These are phyloP conservation scores for Phytophthora chlamydospora DNA, from an alignment of 352 stramenopile species.

Conservation along the genomic window DNA sequence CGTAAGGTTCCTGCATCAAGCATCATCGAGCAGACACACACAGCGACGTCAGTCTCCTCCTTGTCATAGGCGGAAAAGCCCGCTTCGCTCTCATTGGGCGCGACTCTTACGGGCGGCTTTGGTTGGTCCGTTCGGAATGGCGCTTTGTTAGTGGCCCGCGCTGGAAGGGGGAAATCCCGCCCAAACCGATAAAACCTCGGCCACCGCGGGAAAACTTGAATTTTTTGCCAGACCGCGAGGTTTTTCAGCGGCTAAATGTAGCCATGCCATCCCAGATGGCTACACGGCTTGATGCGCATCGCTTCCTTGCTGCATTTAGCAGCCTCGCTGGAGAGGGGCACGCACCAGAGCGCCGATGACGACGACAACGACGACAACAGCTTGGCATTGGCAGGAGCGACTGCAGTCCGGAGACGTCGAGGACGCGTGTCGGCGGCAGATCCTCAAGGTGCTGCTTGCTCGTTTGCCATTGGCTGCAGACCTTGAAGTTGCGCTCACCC, in stretches of 20 bases:
- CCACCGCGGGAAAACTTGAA: too few relatives aligned
- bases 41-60: slow-evolving; percentile 29
- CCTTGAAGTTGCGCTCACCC: slow-evolving; percentile 13
- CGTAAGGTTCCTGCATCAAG: background rate
- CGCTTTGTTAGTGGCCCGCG: slow-evolving; percentile 9
- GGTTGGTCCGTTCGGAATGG: slow-evolving; percentile 36
- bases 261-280: too few relatives aligned
- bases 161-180: slow-evolving; percentile 16
- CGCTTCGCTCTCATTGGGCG: slow-evolving; percentile 74
- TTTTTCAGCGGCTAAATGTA: background rate
- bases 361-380: background rate
- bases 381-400: slow-evolving; percentile 79
- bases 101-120: slow-evolving; percentile 32
- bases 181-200: slow-evolving; percentile 2
- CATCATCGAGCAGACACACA: slow-evolving; percentile 3
- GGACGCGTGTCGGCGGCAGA: slow-evolving; percentile 47
- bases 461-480: background rate
- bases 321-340: background rate
- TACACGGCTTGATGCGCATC: too few relatives aligned
- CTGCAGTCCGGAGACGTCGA: slow-evolving; percentile 39
- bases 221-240: background rate
- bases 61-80: slow-evolving; percentile 79
- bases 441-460: slow-evolving; percentile 46
- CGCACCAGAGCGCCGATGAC: slow-evolving; percentile 6
- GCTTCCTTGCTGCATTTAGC: slow-evolving; percentile 5